Conservation (phyloP, 805 yeast genomes). For the Cyberlindnera euphorbiae region DNA sequence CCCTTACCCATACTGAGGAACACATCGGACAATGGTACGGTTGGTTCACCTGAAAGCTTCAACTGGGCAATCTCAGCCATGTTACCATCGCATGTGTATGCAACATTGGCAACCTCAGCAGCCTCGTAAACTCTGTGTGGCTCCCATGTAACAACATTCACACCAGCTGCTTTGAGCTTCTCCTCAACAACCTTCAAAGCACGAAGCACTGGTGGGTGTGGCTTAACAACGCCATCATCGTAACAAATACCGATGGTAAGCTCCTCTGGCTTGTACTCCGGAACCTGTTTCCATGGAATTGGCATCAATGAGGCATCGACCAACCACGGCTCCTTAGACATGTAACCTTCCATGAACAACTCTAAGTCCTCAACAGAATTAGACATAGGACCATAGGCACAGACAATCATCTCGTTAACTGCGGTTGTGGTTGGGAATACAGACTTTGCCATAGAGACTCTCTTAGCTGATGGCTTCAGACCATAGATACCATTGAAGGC, state of each 20-base stretch:
- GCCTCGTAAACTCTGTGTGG: conserved; percentile 57
- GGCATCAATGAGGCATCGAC: conserved; percentile 33
- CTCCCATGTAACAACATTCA: conserved; percentile 48
- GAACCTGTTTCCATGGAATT: conserved; percentile 37
- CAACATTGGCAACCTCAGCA: conserved; percentile 47
- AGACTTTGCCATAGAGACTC: conserved; percentile 35
- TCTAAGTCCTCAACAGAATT: conserved; percentile 64
- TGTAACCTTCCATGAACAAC: conserved; percentile 55
- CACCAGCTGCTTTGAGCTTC: conserved; percentile 56
- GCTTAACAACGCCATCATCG: conserved; percentile 62
- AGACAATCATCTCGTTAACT: conserved; percentile 50
- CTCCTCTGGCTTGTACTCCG: conserved; percentile 32
- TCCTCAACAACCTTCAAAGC: conserved; percentile 49
- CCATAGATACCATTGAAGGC: conserved; percentile 61
- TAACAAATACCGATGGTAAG: conserved; percentile 58
- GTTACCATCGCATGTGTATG: conserved; percentile 70
- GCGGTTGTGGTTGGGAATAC: conserved; percentile 14
- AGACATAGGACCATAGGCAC: conserved; percentile 67
- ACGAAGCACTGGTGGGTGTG: conserved; percentile 60
- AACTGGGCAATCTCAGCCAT: conserved; percentile 47
- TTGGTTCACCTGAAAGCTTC: conserved; percentile 64
- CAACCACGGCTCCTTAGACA: conserved; percentile 51
- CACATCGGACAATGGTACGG: conserved; percentile 59
- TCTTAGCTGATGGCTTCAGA: conserved; percentile 55
- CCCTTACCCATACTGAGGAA: conserved; percentile 56